Evolutionary conservation across 2,329 filamentous ascomycete species (phyloP), one percentile per base, ranked within the genome.

Genomic region (Epichloe gansuensis): DNA sequence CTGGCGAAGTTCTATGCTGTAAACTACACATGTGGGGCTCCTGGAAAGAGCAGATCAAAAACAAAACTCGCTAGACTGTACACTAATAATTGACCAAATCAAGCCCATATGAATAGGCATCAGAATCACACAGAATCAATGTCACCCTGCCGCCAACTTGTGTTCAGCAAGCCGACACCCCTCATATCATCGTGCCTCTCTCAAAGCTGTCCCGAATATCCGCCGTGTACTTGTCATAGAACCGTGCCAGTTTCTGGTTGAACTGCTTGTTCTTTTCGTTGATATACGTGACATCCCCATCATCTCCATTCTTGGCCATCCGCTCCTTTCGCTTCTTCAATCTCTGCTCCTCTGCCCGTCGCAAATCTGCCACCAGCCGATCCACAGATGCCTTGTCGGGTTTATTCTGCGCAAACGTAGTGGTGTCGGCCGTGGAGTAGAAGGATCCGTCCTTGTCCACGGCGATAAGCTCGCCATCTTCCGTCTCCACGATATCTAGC

Each of bases 191-290:
- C 3, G 93, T 97, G 17, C 93, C 93, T 57, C 93, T 81, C 77
- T 98, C 93, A 67, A 98, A 98, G 68, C 87, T 96, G 65, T 98
- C 93, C 64, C 93, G 77, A 61, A 98, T 97, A 68, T 98, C 93
- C 35, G 87, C 82, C 45, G 93, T 98, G 69, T 98, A 98, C 75
- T 95, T 95, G 73, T 98, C 93, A 71, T 98, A 98, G 73, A 97
- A 98, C 59, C 93, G 78, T 51, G 85, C 77, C 68, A 98, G 74
- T 74, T 98, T 97, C 74, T 95, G 84, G 81, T 98, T 98, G 75
- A 98, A 98, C 76, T 96, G 89, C 77, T 97, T 97, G 77, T 98
- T 98, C 84, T 98, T 96, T 72, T 96, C 89, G 72, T 98, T 98
- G 79, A 98, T 98, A 71, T 95, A 97, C 7, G 91, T 97, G 61